Evolutionary conservation across 257 asterid species (phyloP), one percentile per base, ranked within the genome.

Genomic region (Echites panduratus): DNA sequence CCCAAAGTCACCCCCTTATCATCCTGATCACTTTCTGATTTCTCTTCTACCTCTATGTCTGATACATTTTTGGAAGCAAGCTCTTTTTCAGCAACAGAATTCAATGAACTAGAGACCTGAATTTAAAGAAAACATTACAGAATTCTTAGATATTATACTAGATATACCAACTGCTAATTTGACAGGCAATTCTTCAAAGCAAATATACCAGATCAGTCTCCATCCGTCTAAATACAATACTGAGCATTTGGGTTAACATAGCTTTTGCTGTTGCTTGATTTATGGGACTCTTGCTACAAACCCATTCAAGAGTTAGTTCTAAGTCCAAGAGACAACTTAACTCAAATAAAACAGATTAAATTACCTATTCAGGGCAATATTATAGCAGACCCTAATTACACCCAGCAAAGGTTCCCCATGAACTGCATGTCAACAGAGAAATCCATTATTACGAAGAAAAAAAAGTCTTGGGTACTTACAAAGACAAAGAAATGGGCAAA

Each of bases 191-290:
- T 68, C 50, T 24, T 45, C 35, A 40, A 73, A 49, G 47, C 63
- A 78, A 59, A 74, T 87, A 74, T 88, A 92, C 99, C 87, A 77
- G 84, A 82, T 90, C 94, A 76, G 87, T 80, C 86, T 92, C 97
- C 93, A 92, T 90, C 68, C 99, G 89, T 82, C 95, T 88, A 73
- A 92, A 85, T 76, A 92, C 84, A 73, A 88, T 86, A 76, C 96
- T 90, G 78, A 95, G 90, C 96, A 95, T 95, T 78, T 95, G 99
- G 29, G 97, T 90, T 71, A 95, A 77, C 98, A 92, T 95, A 82
- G 99, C 99, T 80, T 90, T 95, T 66, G 99, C 80, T 13, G 99
- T 95, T 62, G 96, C 96, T 87, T 95, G 99, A 87, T 92, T 95
- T 79, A 95, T 88, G 75, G 90, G 96, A 77, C 98, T 90, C 95